Evolutionary conservation across 139 green algal genomes (phyloP).

Genomic region (Ettlia oleoabundans): DNA sequence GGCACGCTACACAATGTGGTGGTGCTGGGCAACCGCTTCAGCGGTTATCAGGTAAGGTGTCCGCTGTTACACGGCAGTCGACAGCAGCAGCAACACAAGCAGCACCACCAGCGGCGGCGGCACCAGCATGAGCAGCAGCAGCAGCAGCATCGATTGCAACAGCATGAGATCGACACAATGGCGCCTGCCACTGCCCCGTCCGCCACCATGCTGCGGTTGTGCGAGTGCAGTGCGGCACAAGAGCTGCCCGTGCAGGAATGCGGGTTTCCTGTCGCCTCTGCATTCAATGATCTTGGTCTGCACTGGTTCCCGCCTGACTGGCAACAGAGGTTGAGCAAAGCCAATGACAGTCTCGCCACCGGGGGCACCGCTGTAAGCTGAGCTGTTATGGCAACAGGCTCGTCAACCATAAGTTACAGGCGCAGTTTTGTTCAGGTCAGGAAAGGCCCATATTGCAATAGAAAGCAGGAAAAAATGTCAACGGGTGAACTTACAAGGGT

Average conservation of each 20-base stretch:
- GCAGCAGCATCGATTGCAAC: neutral
- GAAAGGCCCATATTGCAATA: no score
- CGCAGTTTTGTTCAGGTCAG: no score
- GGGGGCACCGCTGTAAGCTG: neutral
- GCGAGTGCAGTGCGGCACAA: neutral
- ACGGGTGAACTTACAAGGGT: no score
- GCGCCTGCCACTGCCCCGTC: neutral
- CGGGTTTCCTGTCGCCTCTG: slow-evolving; percentile 49
- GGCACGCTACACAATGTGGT: slow-evolving; percentile 46
- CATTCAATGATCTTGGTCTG: slow-evolving; percentile 65
- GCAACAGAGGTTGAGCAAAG: neutral
- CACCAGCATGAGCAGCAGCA: neutral
- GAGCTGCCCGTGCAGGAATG: slow-evolving; percentile 29
- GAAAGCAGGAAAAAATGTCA: no score
- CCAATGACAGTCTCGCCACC: neutral
- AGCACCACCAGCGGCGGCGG: neutral
- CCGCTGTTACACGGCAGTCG: neutral
- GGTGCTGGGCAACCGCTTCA: slow-evolving; percentile 61
- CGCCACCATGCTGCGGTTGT: slow-evolving; percentile 31
- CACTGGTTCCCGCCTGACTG: slow-evolving; percentile 48
- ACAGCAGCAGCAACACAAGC: neutral
- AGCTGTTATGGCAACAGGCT: no score
- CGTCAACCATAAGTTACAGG: no score
- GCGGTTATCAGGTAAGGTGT: slow-evolving; percentile 6
- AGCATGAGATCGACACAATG: neutral